Evolutionary conservation across 345 rosid genomes (phyloP).

Genomic region (Moricandia arvensis): DNA sequence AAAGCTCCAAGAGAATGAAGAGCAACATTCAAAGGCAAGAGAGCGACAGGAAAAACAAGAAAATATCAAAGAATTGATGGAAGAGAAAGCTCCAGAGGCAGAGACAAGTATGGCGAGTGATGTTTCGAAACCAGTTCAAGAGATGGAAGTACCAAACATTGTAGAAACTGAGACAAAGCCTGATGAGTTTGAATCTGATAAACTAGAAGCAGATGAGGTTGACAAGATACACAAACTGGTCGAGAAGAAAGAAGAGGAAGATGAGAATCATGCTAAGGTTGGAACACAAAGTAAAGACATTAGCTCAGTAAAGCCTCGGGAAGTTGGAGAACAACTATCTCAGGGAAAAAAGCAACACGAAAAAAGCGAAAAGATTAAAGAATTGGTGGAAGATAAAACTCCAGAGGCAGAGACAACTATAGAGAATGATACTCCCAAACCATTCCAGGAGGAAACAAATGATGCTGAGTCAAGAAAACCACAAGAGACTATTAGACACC

Average conservation of each 20-base stretch:
- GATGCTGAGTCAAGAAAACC: background rate
- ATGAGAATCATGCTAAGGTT: background rate
- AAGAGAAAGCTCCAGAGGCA: constrained; percentile 14
- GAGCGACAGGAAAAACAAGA: background rate
- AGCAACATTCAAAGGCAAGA: background rate
- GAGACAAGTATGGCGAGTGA: background rate
- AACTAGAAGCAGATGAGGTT: background rate
- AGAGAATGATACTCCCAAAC: background rate
- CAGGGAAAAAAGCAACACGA: background rate
- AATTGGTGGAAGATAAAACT: constrained; percentile 7
- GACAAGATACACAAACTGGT: background rate
- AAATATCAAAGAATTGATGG: background rate
- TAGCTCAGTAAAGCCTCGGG: constrained; percentile 8
- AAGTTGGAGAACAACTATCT: background rate
- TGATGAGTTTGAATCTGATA: background rate
- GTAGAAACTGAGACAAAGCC: constrained; percentile 17
- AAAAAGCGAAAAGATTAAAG: background rate
- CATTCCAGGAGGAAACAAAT: constrained; percentile 13
- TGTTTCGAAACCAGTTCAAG: background rate
- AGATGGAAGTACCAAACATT: background rate
- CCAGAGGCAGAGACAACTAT: background rate
- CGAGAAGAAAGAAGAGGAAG: background rate
- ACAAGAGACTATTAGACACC: constrained; percentile 4
- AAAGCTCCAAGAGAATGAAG: constrained; percentile 14
- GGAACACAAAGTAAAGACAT: background rate